Evolutionary conservation across 228 moss, liverwort and hornwort species (phyloP).

Genomic region (Sphagnum magellanicum): DNA sequence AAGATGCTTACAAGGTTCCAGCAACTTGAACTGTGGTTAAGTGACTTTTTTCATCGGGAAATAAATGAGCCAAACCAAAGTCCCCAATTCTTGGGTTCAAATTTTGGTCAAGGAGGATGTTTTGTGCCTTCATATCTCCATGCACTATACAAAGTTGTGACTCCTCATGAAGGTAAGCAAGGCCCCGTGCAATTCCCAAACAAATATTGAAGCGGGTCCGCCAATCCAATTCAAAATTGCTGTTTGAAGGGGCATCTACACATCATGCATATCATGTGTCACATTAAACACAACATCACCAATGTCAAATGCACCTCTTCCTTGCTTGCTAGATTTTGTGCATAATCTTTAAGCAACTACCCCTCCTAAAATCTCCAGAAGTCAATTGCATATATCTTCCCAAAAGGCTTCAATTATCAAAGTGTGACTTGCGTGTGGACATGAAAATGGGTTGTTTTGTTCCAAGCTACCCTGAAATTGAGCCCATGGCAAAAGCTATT

Average conservation of each 20-base stretch:
- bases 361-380: too few species aligned
- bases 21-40: conserved; percentile 25
- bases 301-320: too few species aligned
- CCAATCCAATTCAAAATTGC: conserved; percentile 29
- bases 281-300: too few species aligned
- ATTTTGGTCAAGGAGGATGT: conserved; percentile 43
- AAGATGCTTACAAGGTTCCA: conserved; percentile 34
- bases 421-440: too few species aligned
- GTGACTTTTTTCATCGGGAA: conserved; percentile 36
- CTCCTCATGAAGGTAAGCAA: conserved; percentile 33
- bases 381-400: too few species aligned
- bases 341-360: too few species aligned
- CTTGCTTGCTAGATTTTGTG: too few species aligned
- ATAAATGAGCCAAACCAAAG: conserved; percentile 46
- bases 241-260: conserved; percentile 27
- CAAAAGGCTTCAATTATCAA: too few species aligned
- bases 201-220: conserved; percentile 31
- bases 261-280: too few species aligned
- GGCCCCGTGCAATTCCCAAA: conserved; percentile 36
- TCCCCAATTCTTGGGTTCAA: conserved; percentile 43
- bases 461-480: too few species aligned
- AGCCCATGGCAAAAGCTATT: too few species aligned
- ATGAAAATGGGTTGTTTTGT: too few species aligned
- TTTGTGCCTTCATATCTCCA: conserved; percentile 43
- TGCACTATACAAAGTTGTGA: conserved; percentile 37